These are phyloP conservation scores for Apiotrichum akiyoshidainum DNA, from an alignment of 1,284 basidiomycete species.

Conservation along the genomic window DNA sequence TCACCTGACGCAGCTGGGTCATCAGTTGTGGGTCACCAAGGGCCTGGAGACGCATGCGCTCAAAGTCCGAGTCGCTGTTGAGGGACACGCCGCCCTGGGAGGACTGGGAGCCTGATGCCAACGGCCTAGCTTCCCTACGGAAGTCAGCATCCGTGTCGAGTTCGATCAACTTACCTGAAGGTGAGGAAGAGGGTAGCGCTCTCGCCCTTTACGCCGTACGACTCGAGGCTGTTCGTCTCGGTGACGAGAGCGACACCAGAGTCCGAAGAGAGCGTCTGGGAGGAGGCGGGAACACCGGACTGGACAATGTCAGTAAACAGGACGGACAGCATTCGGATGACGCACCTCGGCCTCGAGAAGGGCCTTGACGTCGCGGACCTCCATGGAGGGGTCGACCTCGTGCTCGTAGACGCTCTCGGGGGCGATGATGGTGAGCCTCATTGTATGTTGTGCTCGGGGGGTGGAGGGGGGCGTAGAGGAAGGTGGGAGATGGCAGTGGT, in stretches of 20 bases:
- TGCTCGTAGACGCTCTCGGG: constrained; percentile 69
- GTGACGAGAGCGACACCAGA: constrained; percentile 37
- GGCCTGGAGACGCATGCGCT: constrained; percentile 83
- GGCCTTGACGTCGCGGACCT: constrained; percentile 81
- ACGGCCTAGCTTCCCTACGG: constrained; percentile 6
- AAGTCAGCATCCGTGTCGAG: background rate
- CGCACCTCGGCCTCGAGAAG: constrained; percentile 84
- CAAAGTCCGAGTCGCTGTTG: constrained; percentile 68
- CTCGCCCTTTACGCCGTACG: constrained; percentile 38
- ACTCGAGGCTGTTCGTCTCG: constrained; percentile 30
- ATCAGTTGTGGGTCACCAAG: constrained; percentile 78
- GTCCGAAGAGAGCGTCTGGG: constrained; percentile 36
- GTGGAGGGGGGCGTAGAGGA: background rate
- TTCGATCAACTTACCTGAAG: constrained; percentile 28
- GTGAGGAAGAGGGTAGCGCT: constrained; percentile 43
- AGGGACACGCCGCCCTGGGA: constrained; percentile 6
- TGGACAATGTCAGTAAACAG: constrained; percentile 11
- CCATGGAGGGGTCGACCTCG: constrained; percentile 83
- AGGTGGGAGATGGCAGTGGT: background rate
- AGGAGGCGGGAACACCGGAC: constrained; percentile 29
- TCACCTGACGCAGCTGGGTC: constrained; percentile 66
- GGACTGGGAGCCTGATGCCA: constrained; percentile 45
- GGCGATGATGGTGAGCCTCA: constrained; percentile 77
- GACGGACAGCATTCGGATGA: background rate
- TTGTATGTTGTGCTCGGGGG: constrained; percentile 44